These are phyloP conservation scores for Arabis hirsuta DNA, from an alignment of 345 rosid species.

Conservation along the genomic window DNA sequence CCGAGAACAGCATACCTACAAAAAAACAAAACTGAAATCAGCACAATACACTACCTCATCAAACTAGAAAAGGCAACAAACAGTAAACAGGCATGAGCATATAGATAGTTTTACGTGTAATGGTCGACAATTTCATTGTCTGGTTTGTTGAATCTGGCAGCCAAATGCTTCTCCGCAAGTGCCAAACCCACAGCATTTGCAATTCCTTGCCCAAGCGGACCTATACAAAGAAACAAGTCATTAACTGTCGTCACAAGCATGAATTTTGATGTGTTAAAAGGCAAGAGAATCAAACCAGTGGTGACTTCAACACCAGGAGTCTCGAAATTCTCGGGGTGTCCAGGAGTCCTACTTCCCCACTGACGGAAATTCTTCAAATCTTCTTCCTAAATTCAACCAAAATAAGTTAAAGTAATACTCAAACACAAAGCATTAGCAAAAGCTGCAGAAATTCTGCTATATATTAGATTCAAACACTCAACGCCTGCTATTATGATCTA, in stretches of 20 bases:
- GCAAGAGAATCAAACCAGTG: conserved; percentile 62
- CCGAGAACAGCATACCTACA: conserved; percentile 76
- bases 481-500: too few species aligned
- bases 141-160: conserved; percentile 88
- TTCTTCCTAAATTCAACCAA: conserved; percentile 62
- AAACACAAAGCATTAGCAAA: too few species aligned
- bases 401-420: conserved; percentile 3
- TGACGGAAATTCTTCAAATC: conserved; percentile 92
- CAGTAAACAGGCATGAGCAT: background rate
- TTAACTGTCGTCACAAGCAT: background rate
- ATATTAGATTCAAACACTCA: too few species aligned
- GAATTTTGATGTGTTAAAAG: background rate
- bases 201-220: conserved; percentile 94
- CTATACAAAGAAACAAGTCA: conserved; percentile 38
- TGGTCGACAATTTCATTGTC: conserved; percentile 81
- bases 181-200: conserved; percentile 97
- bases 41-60: too few species aligned
- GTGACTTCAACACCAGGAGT: conserved; percentile 99
- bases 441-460: too few species aligned
- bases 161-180: conserved; percentile 90
- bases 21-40: too few species aligned
- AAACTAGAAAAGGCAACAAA: too few species aligned
- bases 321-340: conserved; percentile 99
- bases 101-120: conserved; percentile 63
- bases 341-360: conserved; percentile 98